These are phyloP conservation scores for Megacollybia marginata DNA, from an alignment of 768 basidiomycete genomes.

Conservation along the genomic window DNA sequence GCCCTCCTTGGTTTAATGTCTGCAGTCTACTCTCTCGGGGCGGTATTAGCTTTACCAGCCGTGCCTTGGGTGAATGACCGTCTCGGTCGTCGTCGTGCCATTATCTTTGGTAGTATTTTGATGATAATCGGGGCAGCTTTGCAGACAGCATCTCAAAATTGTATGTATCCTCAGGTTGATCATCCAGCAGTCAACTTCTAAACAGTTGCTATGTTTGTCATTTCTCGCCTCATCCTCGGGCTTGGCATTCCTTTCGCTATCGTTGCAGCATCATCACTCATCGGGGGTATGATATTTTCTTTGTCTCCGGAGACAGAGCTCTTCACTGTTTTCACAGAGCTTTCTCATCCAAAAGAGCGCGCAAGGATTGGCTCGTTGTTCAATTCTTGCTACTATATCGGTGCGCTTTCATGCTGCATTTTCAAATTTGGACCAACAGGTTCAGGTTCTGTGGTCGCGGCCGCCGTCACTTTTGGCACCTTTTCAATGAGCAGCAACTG, in stretches of 20 bases:
- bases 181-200: not conserved
- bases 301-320: not conserved
- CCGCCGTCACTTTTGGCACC: constrained; percentile 55
- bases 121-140: constrained; percentile 41
- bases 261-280: constrained; percentile 58
- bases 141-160: constrained; percentile 40
- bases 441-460: constrained; percentile 47
- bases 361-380: constrained; percentile 56
- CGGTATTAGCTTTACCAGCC: constrained; percentile 44
- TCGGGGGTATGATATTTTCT: constrained; percentile 32
- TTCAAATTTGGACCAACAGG: not conserved
- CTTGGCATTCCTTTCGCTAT: constrained; percentile 56
- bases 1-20: constrained; percentile 49
- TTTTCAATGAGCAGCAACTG: constrained; percentile 50
- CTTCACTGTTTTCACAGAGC: constrained; percentile 29
- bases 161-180: constrained; percentile 21
- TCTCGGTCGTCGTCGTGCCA: constrained; percentile 43
- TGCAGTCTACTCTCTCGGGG: constrained; percentile 55
- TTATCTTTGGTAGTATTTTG: constrained; percentile 41
- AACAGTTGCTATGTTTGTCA: constrained; percentile 52
- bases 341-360: constrained; percentile 66
- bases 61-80: constrained; percentile 44
- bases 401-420: constrained; percentile 13
- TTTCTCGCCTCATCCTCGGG: constrained; percentile 48
- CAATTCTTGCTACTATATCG: constrained; percentile 58